Conservation (phyloP, 139 green algal genomes). For the Micractinium conductrix region DNA sequence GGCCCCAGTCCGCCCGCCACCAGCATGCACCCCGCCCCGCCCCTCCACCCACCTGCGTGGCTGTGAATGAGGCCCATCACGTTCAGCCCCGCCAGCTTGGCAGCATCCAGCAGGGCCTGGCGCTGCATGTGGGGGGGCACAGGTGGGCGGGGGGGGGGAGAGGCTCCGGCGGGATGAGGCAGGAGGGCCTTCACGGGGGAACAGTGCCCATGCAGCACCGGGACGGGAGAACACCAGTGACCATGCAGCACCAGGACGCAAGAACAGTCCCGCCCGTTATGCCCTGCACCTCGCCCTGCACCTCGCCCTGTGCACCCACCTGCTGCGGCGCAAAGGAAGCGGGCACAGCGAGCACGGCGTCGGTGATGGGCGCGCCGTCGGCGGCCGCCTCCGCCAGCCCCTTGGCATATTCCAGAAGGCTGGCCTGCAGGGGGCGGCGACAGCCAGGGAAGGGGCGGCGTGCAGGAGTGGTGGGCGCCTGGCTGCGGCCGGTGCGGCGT, state of each 20-base stretch:
- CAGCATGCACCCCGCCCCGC: no score
- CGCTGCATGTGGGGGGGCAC: conserved; percentile 21
- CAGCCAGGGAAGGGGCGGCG: neutral
- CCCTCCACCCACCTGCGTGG: conserved; percentile 62
- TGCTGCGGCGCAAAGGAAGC: conserved; percentile 87
- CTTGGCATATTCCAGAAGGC: conserved; percentile 88
- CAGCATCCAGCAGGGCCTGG: conserved; percentile 72
- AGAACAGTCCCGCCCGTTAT: no score
- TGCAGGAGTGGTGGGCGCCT: no score
- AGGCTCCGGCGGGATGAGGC: neutral
- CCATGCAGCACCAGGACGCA: no score
- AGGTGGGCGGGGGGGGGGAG: no score
- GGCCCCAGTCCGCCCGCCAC: no score
- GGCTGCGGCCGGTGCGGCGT: no score
- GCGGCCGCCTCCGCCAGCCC: conserved; percentile 77
- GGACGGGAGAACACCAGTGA: no score
- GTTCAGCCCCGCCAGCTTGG: conserved; percentile 77
- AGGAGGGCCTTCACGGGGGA: no score
- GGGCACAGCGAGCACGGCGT: conserved; percentile 91
- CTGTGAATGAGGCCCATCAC: conserved; percentile 91
- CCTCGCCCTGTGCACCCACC: conserved; percentile 52
- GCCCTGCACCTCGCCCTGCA: no score
- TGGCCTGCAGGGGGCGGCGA: conserved; percentile 64
- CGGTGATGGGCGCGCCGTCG: conserved; percentile 67
- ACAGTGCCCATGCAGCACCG: no score